A percentile compares a stretch with the other conserved stretches of the same genome.
These are phyloP conservation scores for Paradendryphiella salina DNA, from an alignment of 2,329 filamentous ascomycete genomes.

Conservation along the genomic window DNA sequence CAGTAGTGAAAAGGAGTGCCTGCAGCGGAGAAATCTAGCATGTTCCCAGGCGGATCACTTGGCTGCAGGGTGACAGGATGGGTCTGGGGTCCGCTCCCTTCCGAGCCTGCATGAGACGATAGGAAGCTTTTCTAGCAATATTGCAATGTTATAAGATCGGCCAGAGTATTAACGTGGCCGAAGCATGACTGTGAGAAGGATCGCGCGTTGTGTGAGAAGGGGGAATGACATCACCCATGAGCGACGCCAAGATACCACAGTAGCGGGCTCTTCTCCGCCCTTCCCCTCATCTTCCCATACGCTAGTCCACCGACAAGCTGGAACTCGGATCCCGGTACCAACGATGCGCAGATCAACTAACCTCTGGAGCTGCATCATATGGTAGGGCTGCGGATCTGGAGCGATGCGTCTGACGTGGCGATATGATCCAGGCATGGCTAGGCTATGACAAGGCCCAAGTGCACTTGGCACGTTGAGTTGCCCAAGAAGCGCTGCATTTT, in stretches of 20 bases:
- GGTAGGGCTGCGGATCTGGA: not conserved
- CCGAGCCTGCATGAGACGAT: no score
- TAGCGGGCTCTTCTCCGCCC: slow-evolving; percentile 5
- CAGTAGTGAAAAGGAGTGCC: not conserved
- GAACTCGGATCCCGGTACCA: not conserved
- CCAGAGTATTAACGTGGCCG: no score
- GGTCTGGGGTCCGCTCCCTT: no score
- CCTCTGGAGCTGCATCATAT: not conserved
- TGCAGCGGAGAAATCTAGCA: not conserved
- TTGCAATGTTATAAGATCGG: no score
- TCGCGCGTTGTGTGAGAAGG: not conserved
- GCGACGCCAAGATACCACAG: slow-evolving; percentile 8
- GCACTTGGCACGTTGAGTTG: not conserved
- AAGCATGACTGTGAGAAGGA: not conserved
- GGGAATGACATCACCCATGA: slow-evolving; percentile 8
- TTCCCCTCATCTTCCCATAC: not conserved
- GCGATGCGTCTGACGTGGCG: not conserved
- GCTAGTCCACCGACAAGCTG: not conserved
- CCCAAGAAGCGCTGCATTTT: not conserved
- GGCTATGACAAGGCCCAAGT: not conserved
- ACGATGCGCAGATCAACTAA: not conserved
- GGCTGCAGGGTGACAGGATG: not conserved
- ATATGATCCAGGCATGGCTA: not conserved
- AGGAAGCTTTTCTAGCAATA: no score
- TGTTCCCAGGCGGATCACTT: not conserved